Conservation (phyloP, 352 stramenopile genomes). For the Pythium phragmiticola region DNA sequence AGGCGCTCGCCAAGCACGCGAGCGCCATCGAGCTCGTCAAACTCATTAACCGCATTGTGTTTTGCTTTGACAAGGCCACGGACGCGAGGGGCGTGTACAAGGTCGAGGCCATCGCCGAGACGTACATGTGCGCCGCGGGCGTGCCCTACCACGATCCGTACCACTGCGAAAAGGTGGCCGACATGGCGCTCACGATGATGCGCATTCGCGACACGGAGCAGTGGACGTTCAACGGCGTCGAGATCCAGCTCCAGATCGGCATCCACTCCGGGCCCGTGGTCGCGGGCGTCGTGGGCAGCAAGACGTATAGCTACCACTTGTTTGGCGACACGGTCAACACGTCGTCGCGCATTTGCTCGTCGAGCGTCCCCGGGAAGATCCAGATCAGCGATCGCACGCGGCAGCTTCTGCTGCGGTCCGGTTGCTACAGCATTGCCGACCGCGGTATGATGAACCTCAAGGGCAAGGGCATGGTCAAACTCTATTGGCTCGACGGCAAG, state of each 20-base stretch:
- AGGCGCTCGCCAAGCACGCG: constrained; percentile 58
- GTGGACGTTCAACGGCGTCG: constrained; percentile 67
- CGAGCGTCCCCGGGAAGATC: constrained; percentile 54
- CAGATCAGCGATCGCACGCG: constrained; percentile 63
- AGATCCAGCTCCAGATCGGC: constrained; percentile 81
- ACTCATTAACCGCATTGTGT: constrained; percentile 86
- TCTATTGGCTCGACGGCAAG: constrained; percentile 72
- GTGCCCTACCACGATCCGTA: constrained; percentile 64
- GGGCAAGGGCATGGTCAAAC: constrained; percentile 65
- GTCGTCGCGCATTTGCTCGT: constrained; percentile 78
- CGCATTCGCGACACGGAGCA: constrained; percentile 63
- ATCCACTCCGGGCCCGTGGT: constrained; percentile 81
- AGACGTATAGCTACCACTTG: constrained; percentile 82
- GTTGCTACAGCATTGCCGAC: constrained; percentile 53
- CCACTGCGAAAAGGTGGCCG: constrained; percentile 68
- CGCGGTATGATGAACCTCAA: constrained; percentile 72
- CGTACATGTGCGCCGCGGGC: constrained; percentile 79
- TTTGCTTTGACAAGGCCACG: constrained; percentile 79
- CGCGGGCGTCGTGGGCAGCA: constrained; percentile 78
- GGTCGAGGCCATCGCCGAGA: constrained; percentile 85
- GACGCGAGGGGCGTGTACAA: constrained; percentile 80
- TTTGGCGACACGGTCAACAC: constrained; percentile 87
- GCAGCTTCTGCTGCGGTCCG: constrained; percentile 45
- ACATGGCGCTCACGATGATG: constrained; percentile 81
- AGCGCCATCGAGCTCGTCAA: constrained; percentile 78